Conservation (phyloP, 2,329 filamentous ascomycete species). For the Eutypella sp. region DNA sequence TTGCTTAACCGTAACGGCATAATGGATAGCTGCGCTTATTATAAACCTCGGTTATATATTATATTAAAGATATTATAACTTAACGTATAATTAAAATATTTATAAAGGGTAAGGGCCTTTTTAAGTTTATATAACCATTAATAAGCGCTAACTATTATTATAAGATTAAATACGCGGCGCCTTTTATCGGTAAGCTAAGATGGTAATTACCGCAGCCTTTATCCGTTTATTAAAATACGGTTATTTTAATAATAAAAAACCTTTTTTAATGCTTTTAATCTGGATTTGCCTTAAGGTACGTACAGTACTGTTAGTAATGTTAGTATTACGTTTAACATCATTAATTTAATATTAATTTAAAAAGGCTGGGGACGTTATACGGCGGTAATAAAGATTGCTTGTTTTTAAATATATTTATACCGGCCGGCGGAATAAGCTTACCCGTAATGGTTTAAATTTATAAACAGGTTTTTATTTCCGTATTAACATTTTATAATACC, state of each 20-base stretch:
- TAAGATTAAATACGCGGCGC: constrained; percentile 41
- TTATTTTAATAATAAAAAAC: constrained; percentile 26
- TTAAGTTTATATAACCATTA: neutral
- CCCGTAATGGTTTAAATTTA: constrained; percentile 46
- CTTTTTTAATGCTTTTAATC: constrained; percentile 31
- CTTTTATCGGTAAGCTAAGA: constrained; percentile 37
- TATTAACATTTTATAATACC: too few species aligned
- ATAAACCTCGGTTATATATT: constrained; percentile 41
- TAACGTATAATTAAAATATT: constrained; percentile 33
- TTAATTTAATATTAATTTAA: neutral
- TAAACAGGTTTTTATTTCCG: too few species aligned
- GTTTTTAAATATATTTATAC: constrained; percentile 42
- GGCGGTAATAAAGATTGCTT: constrained; percentile 40
- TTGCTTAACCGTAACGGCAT: too few species aligned
- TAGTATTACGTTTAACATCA: too few species aligned
- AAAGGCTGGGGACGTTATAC: neutral
- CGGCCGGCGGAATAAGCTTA: constrained; percentile 24
- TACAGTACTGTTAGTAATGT: constrained; percentile 12
- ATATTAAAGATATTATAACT: constrained; percentile 39
- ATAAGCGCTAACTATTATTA: constrained; percentile 6
- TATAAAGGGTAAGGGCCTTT: constrained; percentile 37
- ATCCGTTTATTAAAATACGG: constrained; percentile 21
- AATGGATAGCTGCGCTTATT: constrained; percentile 13
- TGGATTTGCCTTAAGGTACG: constrained; percentile 8
- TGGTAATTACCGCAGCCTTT: constrained; percentile 37